Evolutionary conservation across 2,329 filamentous ascomycete genomes (phyloP), one percentile per base, ranked within the genome.

Genomic region (Harringtonia aguacate): DNA sequence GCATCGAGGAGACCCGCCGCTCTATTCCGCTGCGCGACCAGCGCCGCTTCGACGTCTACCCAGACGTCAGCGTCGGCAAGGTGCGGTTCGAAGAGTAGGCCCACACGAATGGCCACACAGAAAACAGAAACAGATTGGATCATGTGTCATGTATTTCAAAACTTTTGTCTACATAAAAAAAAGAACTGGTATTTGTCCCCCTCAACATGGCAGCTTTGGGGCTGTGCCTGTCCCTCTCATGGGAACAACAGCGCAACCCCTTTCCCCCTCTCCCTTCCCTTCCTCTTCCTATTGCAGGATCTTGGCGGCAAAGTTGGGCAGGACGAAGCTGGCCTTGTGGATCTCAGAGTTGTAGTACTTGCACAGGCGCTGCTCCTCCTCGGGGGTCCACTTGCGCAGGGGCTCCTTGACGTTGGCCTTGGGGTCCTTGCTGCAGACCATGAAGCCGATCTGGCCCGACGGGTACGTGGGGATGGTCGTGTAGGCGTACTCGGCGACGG

Each of bases 391-490:
- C 57, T 68, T 73, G 60, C 92, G 84, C 50, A 95, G 61, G 43
- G 92, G 92, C 67, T 81, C 85, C 66, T 77, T 86, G 62, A 97
- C 77, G 68, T 98, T 77, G 64, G 81, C 79, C 61, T 68, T 79
- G 63, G 80, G 72, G 63, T 97, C 90, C 80, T 98, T 97, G 82
- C 77, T 86, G 81, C 92, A 97, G 62, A 98, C 86, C 89, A 98
- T 95, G 82, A 98, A 98, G 63, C 92, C 92, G 60, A 98, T 98
- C 74, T 98, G 92, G 63, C 92, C 92, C 46, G 87, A 94, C 54
- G 92, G 92, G 75, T 98, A 98, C 62, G 92, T 98, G 48, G 92
- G 92, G 67, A 98, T 98, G 58, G 90, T 97, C 60, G 90, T 97
- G 79, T 95, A 98, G 57, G 86, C 92, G 72, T 97, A 98, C 72